These are phyloP conservation scores for Termitomyces sp. DNA, from an alignment of 1,284 basidiomycete genomes.

Conservation along the genomic window DNA sequence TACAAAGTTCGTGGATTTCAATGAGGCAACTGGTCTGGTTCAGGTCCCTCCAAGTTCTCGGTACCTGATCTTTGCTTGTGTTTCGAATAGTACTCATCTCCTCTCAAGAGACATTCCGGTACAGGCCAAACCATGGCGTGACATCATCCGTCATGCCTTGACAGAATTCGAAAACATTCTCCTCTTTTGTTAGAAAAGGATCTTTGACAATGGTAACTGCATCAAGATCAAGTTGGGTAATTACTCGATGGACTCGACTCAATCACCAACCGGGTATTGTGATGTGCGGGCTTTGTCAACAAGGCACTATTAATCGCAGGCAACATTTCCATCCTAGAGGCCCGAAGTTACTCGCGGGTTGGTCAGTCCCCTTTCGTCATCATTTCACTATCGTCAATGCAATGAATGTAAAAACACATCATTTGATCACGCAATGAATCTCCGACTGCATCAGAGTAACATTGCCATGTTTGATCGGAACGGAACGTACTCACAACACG, in stretches of 20 bases:
- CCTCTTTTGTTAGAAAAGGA: not conserved
- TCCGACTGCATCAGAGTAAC: not conserved
- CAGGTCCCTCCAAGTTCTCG: constrained; percentile 39
- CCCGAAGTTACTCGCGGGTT: not conserved
- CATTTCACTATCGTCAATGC: not conserved
- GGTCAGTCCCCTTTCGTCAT: not conserved
- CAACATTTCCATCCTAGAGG: too few relatives aligned
- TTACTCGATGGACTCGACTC: not conserved
- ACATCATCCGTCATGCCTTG: constrained; percentile 29
- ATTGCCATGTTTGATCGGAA: not conserved
- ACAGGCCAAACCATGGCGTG: constrained; percentile 49
- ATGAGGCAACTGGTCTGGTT: constrained; percentile 59
- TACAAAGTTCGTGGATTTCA: constrained; percentile 52
- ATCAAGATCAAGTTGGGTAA: not conserved
- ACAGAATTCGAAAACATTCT: not conserved
- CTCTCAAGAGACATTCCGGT: constrained; percentile 34
- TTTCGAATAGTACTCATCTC: not conserved
- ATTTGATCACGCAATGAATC: not conserved
- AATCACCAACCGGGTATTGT: not conserved
- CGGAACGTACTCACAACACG: not conserved
- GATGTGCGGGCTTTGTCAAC: not conserved
- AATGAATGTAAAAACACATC: not conserved
- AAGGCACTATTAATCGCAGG: not conserved
- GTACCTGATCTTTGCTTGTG: constrained; percentile 2
- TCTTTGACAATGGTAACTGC: not conserved